Evolutionary conservation across 345 rosid genomes (phyloP).

Genomic region (Sisymbrium altissimum): DNA sequence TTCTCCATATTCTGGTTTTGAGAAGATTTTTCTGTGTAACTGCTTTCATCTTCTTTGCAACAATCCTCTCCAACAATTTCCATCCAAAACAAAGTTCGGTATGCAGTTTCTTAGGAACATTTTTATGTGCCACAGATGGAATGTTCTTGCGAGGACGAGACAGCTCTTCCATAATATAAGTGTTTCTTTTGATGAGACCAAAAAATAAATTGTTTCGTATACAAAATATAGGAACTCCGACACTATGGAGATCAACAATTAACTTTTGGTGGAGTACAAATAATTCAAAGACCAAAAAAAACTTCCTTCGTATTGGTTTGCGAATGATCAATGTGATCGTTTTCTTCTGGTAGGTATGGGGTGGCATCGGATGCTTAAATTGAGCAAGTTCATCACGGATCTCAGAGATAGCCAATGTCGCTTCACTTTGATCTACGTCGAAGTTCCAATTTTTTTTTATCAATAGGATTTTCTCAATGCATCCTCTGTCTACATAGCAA

Average conservation of each 20-base stretch:
- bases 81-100: background rate
- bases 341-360: conserved; percentile 21
- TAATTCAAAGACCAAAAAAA: conserved; percentile 29
- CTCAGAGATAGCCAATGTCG: conserved; percentile 30
- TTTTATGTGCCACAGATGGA: background rate
- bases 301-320: background rate
- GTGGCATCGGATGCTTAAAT: conserved; percentile 15
- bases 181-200: background rate
- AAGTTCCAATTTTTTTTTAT: conserved; percentile 37
- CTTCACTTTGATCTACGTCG: conserved; percentile 39
- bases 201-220: conserved; percentile 12
- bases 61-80: background rate
- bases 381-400: conserved; percentile 18
- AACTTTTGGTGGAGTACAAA: conserved; percentile 31
- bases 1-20: background rate
- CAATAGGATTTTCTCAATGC: conserved; percentile 16
- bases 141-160: background rate
- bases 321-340: background rate
- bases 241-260: conserved; percentile 11
- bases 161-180: background rate
- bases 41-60: background rate
- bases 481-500: conserved; percentile 22
- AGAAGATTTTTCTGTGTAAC: background rate
- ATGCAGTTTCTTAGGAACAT: background rate
- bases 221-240: conserved; percentile 7